Evolutionary conservation across 2,329 filamentous ascomycete species (phyloP).

Genomic region (Thelonectria blattea): DNA sequence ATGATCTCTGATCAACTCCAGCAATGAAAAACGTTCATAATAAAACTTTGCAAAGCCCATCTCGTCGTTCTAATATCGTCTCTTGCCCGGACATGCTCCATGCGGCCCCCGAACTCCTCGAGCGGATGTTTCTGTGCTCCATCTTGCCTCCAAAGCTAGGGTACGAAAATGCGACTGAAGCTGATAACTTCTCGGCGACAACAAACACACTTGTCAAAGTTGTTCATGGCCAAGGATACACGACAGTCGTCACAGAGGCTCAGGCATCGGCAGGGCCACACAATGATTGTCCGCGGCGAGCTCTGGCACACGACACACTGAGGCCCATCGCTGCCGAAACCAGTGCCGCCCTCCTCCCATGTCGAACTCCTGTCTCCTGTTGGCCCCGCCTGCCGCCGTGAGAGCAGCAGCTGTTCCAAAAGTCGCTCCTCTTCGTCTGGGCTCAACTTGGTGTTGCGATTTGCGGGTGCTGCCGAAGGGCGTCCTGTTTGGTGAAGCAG

Average conservation of each 20-base stretch:
- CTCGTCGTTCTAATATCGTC: conserved; percentile 3
- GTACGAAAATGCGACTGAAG: conserved; percentile 91
- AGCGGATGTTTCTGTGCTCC: background rate
- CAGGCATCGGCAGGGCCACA: conserved; percentile 96
- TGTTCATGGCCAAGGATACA: conserved; percentile 93
- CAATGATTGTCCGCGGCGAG: conserved; percentile 83
- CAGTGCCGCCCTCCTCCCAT: conserved; percentile 75
- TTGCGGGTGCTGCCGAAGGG: conserved; percentile 14
- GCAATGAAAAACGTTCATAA: conserved; percentile 11
- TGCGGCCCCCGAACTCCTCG: background rate
- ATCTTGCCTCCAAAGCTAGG: conserved; percentile 43
- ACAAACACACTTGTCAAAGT: conserved; percentile 95
- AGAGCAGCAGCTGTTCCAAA: conserved; percentile 65
- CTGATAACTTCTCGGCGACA: conserved; percentile 87
- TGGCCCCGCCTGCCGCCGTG: conserved; percentile 47
- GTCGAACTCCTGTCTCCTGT: conserved; percentile 37
- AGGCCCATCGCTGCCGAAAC: conserved; percentile 73
- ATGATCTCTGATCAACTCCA: conserved; percentile 20
- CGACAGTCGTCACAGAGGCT: conserved; percentile 95
- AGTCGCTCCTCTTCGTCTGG: conserved; percentile 65
- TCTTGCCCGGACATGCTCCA: background rate
- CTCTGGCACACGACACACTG: conserved; percentile 94
- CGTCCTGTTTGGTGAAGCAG: conserved; percentile 24
- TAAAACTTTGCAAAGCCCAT: conserved; percentile 7
- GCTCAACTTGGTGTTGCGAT: conserved; percentile 50